Evolutionary conservation across 2,329 filamentous ascomycete genomes (phyloP).

Genomic region (Fusarium nodosum): DNA sequence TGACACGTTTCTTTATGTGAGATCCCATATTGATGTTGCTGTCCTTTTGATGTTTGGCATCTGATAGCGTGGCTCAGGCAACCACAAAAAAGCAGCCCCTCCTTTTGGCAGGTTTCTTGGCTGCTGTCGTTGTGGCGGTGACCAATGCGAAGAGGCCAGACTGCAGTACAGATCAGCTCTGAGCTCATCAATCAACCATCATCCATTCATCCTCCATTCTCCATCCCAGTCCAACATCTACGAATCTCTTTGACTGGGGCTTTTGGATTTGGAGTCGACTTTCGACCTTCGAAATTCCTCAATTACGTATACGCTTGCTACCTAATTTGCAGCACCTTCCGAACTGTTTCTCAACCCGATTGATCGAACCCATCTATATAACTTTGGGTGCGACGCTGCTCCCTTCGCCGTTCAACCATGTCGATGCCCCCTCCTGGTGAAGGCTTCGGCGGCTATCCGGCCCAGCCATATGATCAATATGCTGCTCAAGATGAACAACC

Average conservation of each 20-base stretch:
- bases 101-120: conserved; percentile 45
- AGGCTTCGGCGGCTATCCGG: conserved; percentile 57
- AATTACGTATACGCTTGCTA: conserved; percentile 17
- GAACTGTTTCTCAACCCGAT: conserved; percentile 22
- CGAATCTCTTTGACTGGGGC: conserved; percentile 43
- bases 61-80: conserved; percentile 42
- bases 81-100: conserved; percentile 42
- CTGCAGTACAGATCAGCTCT: conserved; percentile 42
- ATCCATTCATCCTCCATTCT: conserved; percentile 29
- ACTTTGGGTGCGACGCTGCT: conserved; percentile 47
- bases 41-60: conserved; percentile 40
- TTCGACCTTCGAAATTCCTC: conserved; percentile 18
- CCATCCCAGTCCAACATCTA: conserved; percentile 42
- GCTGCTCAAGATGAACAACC: conserved; percentile 58
- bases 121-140: conserved; percentile 47
- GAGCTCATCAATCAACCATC: conserved; percentile 47
- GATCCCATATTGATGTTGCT: conserved; percentile 12
- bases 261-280: conserved; percentile 37
- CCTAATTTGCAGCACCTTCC: conserved; percentile 27
- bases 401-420: conserved; percentile 60
- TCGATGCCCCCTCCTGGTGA: conserved; percentile 68
- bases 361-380: conserved; percentile 37
- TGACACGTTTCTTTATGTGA: conserved; percentile 19
- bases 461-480: conserved; percentile 62
- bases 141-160: conserved; percentile 51